Evolutionary conservation across 2,329 filamentous ascomycete genomes (phyloP).

Genomic region (Fusarium duplospermum): DNA sequence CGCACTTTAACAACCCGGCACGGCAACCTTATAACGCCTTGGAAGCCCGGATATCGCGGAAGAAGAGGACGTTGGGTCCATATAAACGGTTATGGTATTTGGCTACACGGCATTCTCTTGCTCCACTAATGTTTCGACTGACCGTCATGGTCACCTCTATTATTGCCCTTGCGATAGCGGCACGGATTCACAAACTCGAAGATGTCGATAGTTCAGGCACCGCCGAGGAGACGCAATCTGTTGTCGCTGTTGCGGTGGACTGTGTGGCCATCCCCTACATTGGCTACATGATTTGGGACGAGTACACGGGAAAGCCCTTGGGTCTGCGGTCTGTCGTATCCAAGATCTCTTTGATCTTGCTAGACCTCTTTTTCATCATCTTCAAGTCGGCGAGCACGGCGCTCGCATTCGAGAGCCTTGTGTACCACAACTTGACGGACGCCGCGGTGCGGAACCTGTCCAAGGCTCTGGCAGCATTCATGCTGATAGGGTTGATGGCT

Average conservation of each 20-base stretch:
- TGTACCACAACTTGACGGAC: constrained; percentile 61
- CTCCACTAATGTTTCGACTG: constrained; percentile 85
- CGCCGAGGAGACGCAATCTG: constrained; percentile 78
- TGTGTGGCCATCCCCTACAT: constrained; percentile 90
- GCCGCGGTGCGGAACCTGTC: constrained; percentile 63
- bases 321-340: constrained; percentile 85
- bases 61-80: constrained; percentile 48
- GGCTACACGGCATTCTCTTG: constrained; percentile 83
- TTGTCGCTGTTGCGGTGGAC: constrained; percentile 91
- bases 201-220: constrained; percentile 54
- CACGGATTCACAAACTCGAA: constrained; percentile 76
- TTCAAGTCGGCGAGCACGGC: constrained; percentile 95
- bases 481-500: constrained; percentile 84
- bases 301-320: constrained; percentile 93
- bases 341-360: constrained; percentile 89
- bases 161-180: constrained; percentile 82
- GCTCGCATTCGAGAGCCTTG: constrained; percentile 86
- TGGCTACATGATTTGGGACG: constrained; percentile 93
- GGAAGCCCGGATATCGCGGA: constrained; percentile 45
- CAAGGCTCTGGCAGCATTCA: constrained; percentile 79
- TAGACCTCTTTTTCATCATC: constrained; percentile 96
- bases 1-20: constrained; percentile 57
- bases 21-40: constrained; percentile 47
- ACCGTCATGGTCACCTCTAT: constrained; percentile 86
- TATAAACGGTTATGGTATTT: constrained; percentile 73